phyloP scores from a whole-genome alignment of 768 basidiomycete genomes.

The Auricularia heimuer region DNA sequence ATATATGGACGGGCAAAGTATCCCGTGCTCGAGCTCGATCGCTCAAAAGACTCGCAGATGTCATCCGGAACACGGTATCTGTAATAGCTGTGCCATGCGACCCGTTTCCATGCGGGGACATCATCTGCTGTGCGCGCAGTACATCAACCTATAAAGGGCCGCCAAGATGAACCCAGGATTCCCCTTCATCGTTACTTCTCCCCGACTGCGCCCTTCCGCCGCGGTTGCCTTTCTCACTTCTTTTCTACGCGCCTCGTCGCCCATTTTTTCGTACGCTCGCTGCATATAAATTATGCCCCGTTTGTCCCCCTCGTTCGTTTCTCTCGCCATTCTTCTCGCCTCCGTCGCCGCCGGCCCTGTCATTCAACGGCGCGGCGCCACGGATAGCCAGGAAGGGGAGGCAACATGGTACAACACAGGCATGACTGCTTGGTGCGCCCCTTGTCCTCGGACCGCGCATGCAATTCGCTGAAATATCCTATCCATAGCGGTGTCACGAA shows the following conservation, averaged over 20 bases:
- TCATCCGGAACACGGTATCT: neutral
- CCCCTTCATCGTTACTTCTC: neutral
- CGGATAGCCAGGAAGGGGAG: neutral
- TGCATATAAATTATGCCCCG: neutral
- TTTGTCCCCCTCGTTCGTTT: neutral
- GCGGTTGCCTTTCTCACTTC: neutral
- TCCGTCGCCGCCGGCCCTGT: neutral
- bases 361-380: neutral
- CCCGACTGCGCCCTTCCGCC: neutral
- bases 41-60: neutral
- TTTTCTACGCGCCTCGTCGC: neutral
- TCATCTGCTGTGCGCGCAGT: constrained; percentile 1
- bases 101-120: neutral
- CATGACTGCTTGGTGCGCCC: neutral
- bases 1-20: no score
- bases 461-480: neutral
- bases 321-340: neutral
- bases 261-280: neutral
- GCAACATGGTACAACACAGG: neutral
- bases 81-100: neutral
- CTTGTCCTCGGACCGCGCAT: no score
- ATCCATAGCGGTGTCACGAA: neutral
- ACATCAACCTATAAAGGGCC: neutral
- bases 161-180: neutral
- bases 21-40: no score